Percentiles rank a stretch among this genome's conserved stretches.
Evolutionary conservation across 176 grass and related monocot genomes (phyloP).

Genomic region (Thinopyrum elongatum): DNA sequence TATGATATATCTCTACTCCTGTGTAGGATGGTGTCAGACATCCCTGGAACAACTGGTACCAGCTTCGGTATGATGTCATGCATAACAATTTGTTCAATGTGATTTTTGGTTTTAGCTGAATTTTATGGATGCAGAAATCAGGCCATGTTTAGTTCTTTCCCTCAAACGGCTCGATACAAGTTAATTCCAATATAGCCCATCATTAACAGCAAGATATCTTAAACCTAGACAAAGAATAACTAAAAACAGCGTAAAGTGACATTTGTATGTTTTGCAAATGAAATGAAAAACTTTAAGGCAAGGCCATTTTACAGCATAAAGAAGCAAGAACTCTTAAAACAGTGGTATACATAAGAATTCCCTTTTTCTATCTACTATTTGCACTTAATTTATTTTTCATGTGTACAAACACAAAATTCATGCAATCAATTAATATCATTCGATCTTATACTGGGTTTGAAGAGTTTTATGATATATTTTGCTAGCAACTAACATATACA

Average conservation of each 20-base stretch:
- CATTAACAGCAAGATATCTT: neutral
- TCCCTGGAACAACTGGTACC: conserved; percentile 62
- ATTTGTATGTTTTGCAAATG: neutral
- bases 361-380: neutral
- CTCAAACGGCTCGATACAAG: neutral
- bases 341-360: neutral
- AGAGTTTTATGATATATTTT: neutral
- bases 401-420: neutral
- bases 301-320: neutral
- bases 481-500: neutral
- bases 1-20: conserved; percentile 23
- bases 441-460: neutral
- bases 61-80: conserved; percentile 58
- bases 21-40: conserved; percentile 78
- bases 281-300: neutral
- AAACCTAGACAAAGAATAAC: neutral
- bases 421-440: neutral
- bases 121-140: neutral
- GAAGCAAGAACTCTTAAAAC: neutral
- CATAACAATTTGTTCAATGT: conserved; percentile 8
- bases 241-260: neutral
- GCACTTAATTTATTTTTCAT: neutral
- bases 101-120: conserved; percentile 10
- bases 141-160: neutral
- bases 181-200: neutral